Evolutionary conservation across 768 basidiomycete species (phyloP), one percentile per base, ranked within the genome.

Genomic region (Trametes meyenii): DNA sequence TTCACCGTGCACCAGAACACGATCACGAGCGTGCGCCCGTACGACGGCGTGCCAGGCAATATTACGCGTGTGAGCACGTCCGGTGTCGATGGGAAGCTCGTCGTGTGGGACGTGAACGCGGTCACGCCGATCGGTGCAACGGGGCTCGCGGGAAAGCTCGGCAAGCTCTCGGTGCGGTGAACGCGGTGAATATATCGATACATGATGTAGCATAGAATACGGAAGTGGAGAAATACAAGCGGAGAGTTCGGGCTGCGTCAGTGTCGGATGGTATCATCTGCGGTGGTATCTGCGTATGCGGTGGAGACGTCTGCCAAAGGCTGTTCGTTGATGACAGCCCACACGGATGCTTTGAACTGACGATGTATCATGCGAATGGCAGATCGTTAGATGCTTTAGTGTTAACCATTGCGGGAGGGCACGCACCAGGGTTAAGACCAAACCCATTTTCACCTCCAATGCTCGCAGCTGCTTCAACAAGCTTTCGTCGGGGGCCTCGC

Each of bases 1-100:
- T 77, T 83, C 69, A 98, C 97, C 14, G 83, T 97, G 51, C 97
- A 98, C 72, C 97, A 98, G 82, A 99, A 99, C 78, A 97, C 96
- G 39, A 97, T 99, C 75, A 98, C 94, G n/a, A 88, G 82, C 66
- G 81, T 98, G 42, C 79, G 94, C 58, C 78, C 91, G 26, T 97
- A 91, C 69, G 88, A 88, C 63, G 78, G 76, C 1, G 65, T 69
- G 3, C 81, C 79, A 13, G 87, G 85, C 0, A 75, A 77, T 1
- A 88, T 98, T 5, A 79, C 76, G 49, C 84, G 84, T 69, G 89
- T 99, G 62, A 94, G 91, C 73, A 97, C 96, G 19, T 88, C 88
- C 16, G 97, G 96, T 1, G 92, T 96, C 36, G 97, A 98, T 76
- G 97, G 97, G 2, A 88, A 87, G 70, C 75, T 99, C 65, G 94